Percentiles rank a stretch among this genome's conserved stretches.
These are phyloP conservation scores for Pyricularia pennisetigena DNA, from an alignment of 2,329 filamentous ascomycete species.

Conservation along the genomic window DNA sequence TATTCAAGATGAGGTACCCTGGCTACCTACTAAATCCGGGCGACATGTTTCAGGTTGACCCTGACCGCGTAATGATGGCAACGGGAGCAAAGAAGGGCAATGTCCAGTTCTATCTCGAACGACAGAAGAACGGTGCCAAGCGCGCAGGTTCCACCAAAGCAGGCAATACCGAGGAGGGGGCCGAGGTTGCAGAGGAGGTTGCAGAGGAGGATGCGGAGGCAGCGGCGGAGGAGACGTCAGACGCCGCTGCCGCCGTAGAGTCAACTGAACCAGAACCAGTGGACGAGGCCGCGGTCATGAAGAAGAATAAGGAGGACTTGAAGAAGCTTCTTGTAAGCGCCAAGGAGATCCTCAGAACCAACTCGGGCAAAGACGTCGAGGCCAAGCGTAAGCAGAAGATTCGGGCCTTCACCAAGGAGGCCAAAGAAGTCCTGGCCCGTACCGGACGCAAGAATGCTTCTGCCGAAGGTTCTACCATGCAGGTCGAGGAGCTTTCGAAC, in stretches of 20 bases:
- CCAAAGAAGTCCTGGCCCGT: slow-evolving; percentile 52
- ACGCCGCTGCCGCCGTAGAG: slow-evolving; percentile 15
- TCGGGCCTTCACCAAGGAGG: slow-evolving; percentile 58
- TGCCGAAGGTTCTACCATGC: slow-evolving; percentile 31
- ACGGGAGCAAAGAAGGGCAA: slow-evolving; percentile 63
- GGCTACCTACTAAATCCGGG: slow-evolving; percentile 93
- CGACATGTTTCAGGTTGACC: slow-evolving; percentile 94
- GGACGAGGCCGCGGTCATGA: slow-evolving; percentile 10
- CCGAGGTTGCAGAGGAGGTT: slow-evolving; percentile 17
- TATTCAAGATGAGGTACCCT: slow-evolving; percentile 71
- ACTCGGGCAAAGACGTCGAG: not conserved
- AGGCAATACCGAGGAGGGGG: slow-evolving; percentile 16
- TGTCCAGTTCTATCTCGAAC: slow-evolving; percentile 8
- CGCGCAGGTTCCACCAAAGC: slow-evolving; percentile 7
- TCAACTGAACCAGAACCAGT: slow-evolving; percentile 12
- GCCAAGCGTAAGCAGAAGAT: slow-evolving; percentile 69
- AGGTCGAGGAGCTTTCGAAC: slow-evolving; percentile 44
- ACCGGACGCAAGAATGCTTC: slow-evolving; percentile 28
- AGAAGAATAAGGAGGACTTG: not conserved
- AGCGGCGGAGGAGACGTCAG: slow-evolving; percentile 17
- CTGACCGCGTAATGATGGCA: slow-evolving; percentile 78
- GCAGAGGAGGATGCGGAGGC: slow-evolving; percentile 13
- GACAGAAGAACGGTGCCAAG: slow-evolving; percentile 10
- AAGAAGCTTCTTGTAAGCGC: slow-evolving; percentile 40
- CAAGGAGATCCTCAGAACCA: slow-evolving; percentile 14